Evolutionary conservation across 345 rosid species (phyloP).

Genomic region (Laguncularia racemosa): DNA sequence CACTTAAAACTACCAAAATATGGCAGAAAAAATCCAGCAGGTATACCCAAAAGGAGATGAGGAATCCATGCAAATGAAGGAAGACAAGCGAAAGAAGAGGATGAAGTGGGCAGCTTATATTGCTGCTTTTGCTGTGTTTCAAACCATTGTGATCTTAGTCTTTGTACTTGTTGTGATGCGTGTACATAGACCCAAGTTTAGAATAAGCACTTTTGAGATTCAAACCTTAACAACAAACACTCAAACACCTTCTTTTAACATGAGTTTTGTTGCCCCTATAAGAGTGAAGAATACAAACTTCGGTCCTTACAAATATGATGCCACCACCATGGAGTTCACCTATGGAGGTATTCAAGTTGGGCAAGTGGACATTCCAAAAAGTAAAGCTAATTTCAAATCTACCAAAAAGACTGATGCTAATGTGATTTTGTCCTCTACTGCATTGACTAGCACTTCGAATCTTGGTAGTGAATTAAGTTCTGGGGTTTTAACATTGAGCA

Average conservation of each 20-base stretch:
- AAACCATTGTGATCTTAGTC: neutral
- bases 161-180: constrained; percentile 5
- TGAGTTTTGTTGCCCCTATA: neutral
- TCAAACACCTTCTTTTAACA: neutral
- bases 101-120: neutral
- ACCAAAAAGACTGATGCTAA: neutral
- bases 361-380: neutral
- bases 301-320: constrained; percentile 8
- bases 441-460: neutral
- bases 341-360: constrained; percentile 5
- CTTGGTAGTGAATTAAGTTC: neutral
- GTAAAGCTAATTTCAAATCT: neutral
- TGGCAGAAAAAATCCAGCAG: no score
- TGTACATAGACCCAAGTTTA: constrained; percentile 2
- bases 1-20: no score
- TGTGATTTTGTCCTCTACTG: neutral
- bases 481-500: neutral
- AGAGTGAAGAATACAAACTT: constrained; percentile 10
- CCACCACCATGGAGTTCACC: constrained; percentile 3
- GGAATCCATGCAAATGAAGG: no score
- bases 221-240: neutral
- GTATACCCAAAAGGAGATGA: no score
- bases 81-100: no score
- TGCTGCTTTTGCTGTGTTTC: constrained; percentile 6
- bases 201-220: neutral